Percentiles rank a stretch among this genome's conserved stretches.
Evolutionary conservation across 352 stramenopile genomes (phyloP).

Genomic region (Pythium chondricola): DNA sequence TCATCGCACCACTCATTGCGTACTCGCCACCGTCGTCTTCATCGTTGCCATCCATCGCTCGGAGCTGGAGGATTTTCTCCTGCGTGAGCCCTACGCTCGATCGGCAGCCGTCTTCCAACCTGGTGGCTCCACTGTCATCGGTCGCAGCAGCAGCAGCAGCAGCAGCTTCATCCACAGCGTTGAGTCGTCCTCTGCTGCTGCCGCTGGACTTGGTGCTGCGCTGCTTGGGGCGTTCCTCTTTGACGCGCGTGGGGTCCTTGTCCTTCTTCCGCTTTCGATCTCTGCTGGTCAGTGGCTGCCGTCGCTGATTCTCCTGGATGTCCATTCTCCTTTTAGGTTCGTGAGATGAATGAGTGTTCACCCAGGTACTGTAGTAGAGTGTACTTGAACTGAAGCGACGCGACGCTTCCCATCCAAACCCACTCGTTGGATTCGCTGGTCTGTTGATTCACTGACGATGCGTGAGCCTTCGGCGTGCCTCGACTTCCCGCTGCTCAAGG

Average conservation of each 20-base stretch:
- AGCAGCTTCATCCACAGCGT: not conserved
- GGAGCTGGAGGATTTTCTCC: slow-evolving; percentile 18
- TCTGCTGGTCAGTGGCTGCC: too few species aligned
- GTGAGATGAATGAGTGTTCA: not conserved
- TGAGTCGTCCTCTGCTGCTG: not conserved
- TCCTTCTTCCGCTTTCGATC: not conserved
- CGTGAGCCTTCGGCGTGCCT: slow-evolving; percentile 39
- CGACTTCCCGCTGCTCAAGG: slow-evolving; percentile 69
- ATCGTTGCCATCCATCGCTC: slow-evolving; percentile 4
- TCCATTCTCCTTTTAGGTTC: not conserved
- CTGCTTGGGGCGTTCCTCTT: not conserved
- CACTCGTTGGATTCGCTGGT: too few species aligned
- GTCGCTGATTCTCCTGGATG: not conserved
- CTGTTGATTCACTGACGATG: too few species aligned
- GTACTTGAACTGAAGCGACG: slow-evolving; percentile 4
- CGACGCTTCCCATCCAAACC: slow-evolving; percentile 19
- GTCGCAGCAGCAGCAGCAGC: not conserved
- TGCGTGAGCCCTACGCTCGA: slow-evolving; percentile 7
- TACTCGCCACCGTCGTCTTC: not conserved
- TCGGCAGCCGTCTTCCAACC: not conserved
- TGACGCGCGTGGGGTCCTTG: not conserved
- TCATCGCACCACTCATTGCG: not conserved
- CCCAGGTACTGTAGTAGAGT: not conserved
- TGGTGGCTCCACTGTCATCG: too few species aligned
- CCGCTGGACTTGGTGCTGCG: not conserved